Evolutionary conservation across 1,284 basidiomycete species (phyloP).

Genomic region (Cerioporus squamosus): DNA sequence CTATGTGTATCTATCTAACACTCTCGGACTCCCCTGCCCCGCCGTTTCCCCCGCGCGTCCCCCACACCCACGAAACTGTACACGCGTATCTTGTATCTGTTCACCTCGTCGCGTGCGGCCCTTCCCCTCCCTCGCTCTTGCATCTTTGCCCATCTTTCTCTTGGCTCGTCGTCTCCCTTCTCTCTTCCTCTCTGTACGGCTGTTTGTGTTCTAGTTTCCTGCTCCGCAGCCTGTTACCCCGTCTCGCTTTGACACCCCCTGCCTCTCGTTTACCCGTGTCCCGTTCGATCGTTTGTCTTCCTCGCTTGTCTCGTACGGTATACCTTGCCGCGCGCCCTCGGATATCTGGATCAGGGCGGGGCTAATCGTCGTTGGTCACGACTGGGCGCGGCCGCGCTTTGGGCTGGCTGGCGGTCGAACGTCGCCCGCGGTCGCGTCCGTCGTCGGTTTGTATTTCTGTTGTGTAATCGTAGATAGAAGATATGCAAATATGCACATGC

Average conservation of each 20-base stretch:
- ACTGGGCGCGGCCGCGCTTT: too few relatives aligned
- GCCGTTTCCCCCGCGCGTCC: neutral
- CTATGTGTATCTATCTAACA: slow-evolving; percentile 10
- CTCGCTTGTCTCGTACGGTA: neutral
- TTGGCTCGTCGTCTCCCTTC: neutral
- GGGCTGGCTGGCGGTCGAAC: too few relatives aligned
- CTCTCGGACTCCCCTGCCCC: neutral
- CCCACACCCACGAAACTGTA: neutral
- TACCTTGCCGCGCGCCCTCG: neutral
- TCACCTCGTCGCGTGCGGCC: neutral
- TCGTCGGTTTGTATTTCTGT: slow-evolving; percentile 5
- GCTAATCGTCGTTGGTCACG: neutral
- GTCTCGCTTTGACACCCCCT: too few relatives aligned
- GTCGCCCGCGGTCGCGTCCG: neutral
- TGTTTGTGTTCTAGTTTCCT: neutral
- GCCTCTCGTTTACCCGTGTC: neutral
- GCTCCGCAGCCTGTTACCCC: neutral
- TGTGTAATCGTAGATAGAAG: slow-evolving; percentile 12
- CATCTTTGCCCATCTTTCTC: neutral
- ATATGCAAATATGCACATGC: slow-evolving; percentile 1
- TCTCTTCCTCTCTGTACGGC: neutral
- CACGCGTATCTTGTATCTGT: neutral
- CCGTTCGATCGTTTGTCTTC: neutral
- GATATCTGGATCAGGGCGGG: neutral
- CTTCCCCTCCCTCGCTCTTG: neutral